Percentiles rank a stretch among this genome's conserved stretches.
Conservation (phyloP, 345 rosid genomes). For the Corymbia maculata region DNA sequence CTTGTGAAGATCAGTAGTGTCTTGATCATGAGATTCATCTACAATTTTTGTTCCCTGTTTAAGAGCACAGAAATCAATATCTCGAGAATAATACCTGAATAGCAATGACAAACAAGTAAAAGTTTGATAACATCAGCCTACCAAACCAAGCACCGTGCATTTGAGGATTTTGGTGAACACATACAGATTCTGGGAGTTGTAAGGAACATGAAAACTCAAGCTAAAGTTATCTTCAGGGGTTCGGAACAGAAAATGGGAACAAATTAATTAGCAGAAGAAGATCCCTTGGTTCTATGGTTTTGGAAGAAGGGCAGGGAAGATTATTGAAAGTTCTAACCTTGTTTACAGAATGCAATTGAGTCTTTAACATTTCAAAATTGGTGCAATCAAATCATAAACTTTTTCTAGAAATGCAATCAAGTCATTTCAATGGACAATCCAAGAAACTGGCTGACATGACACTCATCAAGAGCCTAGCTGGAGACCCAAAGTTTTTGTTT, state of each 20-base stretch:
- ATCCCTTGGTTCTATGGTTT: neutral
- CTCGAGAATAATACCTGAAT: neutral
- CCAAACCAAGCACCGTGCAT: neutral
- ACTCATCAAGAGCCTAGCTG: neutral
- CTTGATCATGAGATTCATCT: constrained; percentile 87
- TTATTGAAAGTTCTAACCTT: neutral
- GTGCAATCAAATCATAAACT: neutral
- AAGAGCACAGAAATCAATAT: neutral
- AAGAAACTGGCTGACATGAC: neutral
- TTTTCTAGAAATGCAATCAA: neutral
- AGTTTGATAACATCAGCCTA: neutral
- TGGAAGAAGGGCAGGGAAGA: neutral
- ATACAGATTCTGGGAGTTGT: neutral
- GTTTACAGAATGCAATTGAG: neutral
- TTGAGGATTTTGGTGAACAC: neutral
- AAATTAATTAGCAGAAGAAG: neutral
- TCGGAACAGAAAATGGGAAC: neutral
- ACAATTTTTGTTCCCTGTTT: constrained; percentile 71
- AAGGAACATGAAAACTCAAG: neutral
- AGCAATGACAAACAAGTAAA: neutral
- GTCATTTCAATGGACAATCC: neutral
- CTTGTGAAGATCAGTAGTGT: constrained; percentile 91
- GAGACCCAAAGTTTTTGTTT: neutral
- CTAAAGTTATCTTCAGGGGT: neutral
- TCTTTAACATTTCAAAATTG: neutral